These are phyloP conservation scores for Porcisia deanei DNA, from an alignment of 208 protist species.

Conservation along the genomic window DNA sequence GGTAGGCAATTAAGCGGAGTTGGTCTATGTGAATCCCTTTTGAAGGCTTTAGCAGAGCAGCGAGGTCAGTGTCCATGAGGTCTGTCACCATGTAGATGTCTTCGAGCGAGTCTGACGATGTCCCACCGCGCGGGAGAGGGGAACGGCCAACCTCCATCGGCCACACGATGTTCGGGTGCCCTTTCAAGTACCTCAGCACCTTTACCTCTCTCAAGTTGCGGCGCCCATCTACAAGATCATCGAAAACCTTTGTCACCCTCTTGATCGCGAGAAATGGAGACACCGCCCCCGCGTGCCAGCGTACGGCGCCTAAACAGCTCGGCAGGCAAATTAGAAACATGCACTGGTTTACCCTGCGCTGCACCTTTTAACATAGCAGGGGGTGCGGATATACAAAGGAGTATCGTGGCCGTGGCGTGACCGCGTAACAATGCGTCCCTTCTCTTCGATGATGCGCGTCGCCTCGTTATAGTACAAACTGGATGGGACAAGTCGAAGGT, in stretches of 20 bases:
- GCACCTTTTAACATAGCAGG: conserved; percentile 6
- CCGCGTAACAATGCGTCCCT: conserved; percentile 30
- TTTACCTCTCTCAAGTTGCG: conserved; percentile 94
- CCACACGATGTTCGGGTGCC: conserved; percentile 89
- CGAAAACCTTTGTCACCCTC: conserved; percentile 93
- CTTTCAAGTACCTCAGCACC: conserved; percentile 87
- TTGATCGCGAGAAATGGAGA: conserved; percentile 95
- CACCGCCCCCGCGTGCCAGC: conserved; percentile 17
- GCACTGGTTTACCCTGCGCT: conserved; percentile 10
- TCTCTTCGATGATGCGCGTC: conserved; percentile 35
- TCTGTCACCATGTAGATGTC: conserved; percentile 82
- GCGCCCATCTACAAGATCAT: conserved; percentile 94
- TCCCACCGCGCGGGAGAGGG: conserved; percentile 53
- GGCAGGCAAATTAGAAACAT: conserved; percentile 31
- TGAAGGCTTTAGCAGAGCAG: conserved; percentile 90
- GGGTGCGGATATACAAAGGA: conserved; percentile 27
- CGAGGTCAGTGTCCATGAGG: conserved; percentile 96
- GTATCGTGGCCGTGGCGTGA: conserved; percentile 8
- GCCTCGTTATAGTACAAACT: conserved; percentile 39
- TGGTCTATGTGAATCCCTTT: conserved; percentile 93
- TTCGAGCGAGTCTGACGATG: conserved; percentile 61
- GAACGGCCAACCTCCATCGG: conserved; percentile 93
- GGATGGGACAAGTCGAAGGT: conserved; percentile 46
- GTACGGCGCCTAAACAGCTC: conserved; percentile 37
- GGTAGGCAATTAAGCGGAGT: conserved; percentile 95